phyloP scores from a whole-genome alignment of 495 filamentous ascomycete species.

The Parathielavia appendiculata region DNA sequence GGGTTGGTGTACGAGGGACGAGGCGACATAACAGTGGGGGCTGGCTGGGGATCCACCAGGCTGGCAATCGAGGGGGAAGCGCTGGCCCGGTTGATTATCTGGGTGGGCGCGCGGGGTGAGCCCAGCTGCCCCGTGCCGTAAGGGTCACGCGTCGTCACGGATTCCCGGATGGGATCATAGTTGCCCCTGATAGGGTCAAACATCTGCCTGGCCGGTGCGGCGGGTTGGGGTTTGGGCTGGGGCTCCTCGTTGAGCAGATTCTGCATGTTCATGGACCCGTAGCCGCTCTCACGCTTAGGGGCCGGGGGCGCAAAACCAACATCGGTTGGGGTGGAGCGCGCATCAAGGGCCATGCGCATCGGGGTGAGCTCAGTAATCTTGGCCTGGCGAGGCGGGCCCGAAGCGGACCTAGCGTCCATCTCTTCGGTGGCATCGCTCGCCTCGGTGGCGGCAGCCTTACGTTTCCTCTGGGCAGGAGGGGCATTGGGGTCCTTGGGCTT shows the following conservation, averaged over 20 bases:
- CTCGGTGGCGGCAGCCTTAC: conserved; percentile 41
- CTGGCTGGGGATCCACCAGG: conserved; percentile 70
- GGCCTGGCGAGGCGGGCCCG: conserved; percentile 29
- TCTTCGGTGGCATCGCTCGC: conserved; percentile 26
- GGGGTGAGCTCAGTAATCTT: conserved; percentile 39
- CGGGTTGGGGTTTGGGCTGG: conserved; percentile 35
- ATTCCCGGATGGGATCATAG: conserved; percentile 52
- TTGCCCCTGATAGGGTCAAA: conserved; percentile 82
- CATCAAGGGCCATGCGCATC: conserved; percentile 32
- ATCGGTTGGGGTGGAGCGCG: conserved; percentile 23
- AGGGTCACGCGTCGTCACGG: conserved; percentile 43
- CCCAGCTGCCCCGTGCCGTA: conserved; percentile 50
- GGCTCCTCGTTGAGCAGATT: conserved; percentile 48
- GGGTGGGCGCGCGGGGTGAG: conserved; percentile 49
- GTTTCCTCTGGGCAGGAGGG: conserved; percentile 47
- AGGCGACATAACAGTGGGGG: conserved; percentile 41
- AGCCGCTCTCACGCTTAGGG: conserved; percentile 37
- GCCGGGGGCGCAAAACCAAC: conserved; percentile 25
- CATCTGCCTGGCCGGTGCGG: conserved; percentile 64
- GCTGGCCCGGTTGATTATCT: conserved; percentile 61
- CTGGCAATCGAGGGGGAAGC: conserved; percentile 86
- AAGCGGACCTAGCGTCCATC: conserved; percentile 20
- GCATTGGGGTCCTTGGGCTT: conserved; percentile 56
- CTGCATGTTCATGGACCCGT: conserved; percentile 49
- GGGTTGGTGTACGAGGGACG: conserved; percentile 38